Percentiles rank a stretch among this genome's conserved stretches.
phyloP scores from a whole-genome alignment of 345 rosid genomes.

The Garcia nutans region DNA sequence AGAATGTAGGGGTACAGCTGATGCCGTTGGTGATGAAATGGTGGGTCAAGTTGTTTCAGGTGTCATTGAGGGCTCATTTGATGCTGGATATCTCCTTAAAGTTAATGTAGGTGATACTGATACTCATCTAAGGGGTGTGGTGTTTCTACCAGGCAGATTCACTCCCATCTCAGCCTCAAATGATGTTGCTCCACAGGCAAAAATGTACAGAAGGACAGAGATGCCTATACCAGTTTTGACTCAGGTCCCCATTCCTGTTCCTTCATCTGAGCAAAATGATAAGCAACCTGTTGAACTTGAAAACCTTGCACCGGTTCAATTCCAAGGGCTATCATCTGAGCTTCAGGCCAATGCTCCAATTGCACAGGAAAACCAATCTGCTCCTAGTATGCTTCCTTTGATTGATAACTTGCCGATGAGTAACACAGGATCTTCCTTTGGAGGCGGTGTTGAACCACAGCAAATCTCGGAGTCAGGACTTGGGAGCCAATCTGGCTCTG shows the following conservation, averaged over 20 bases:
- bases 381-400: slow-evolving; percentile 23
- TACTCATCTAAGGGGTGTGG: slow-evolving; percentile 55
- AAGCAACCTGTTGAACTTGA: slow-evolving; percentile 36
- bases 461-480: slow-evolving; percentile 32
- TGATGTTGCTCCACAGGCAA: slow-evolving; percentile 66
- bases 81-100: slow-evolving; percentile 61
- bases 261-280: slow-evolving; percentile 24
- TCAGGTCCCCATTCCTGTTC: slow-evolving; percentile 16
- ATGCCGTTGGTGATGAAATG: slow-evolving; percentile 32
- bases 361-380: slow-evolving; percentile 31
- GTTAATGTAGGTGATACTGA: slow-evolving; percentile 54
- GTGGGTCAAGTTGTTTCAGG: slow-evolving; percentile 58
- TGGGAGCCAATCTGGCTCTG: slow-evolving; percentile 24
- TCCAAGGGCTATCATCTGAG: slow-evolving; percentile 22
- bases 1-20: slow-evolving; percentile 19
- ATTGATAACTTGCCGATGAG: slow-evolving; percentile 29
- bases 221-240: slow-evolving; percentile 38
- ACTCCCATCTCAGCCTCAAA: slow-evolving; percentile 49
- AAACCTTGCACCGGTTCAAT: slow-evolving; percentile 24
- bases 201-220: slow-evolving; percentile 48
- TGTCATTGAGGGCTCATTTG: slow-evolving; percentile 60
- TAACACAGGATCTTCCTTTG: slow-evolving; percentile 28
- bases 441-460: slow-evolving; percentile 12
- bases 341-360: slow-evolving; percentile 20
- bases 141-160: slow-evolving; percentile 44